These are phyloP conservation scores for Emmonsiellopsis sp. DNA, from an alignment of 2,329 filamentous ascomycete genomes.

Conservation along the genomic window DNA sequence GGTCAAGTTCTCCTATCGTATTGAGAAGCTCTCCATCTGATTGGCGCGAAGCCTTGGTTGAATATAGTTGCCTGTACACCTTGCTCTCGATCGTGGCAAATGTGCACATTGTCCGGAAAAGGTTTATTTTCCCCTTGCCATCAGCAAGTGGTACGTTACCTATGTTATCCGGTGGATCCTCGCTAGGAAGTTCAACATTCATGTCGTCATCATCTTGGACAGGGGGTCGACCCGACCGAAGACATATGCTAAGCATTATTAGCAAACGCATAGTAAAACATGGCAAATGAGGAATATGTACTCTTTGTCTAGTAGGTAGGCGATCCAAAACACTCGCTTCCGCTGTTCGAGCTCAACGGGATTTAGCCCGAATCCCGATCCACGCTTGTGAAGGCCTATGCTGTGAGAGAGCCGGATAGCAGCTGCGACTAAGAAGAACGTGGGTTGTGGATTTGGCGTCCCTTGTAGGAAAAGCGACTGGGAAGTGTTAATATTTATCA, in stretches of 20 bases:
- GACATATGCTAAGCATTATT: constrained; percentile 45
- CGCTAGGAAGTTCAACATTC: constrained; percentile 91
- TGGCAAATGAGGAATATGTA: constrained; percentile 23
- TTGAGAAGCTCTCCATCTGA: constrained; percentile 88
- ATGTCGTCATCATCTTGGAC: constrained; percentile 74
- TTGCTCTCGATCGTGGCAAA: constrained; percentile 87
- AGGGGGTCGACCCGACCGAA: constrained; percentile 62
- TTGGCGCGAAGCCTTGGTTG: constrained; percentile 82
- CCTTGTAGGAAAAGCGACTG: constrained; percentile 83
- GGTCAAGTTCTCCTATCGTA: constrained; percentile 90
- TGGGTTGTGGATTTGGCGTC: constrained; percentile 91
- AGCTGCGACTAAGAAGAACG: constrained; percentile 81
- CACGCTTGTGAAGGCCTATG: constrained; percentile 90
- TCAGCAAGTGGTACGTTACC: constrained; percentile 87
- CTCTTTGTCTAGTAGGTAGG: constrained; percentile 66
- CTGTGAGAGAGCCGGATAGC: constrained; percentile 86
- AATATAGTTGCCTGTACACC: constrained; percentile 89
- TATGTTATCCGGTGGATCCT: constrained; percentile 82
- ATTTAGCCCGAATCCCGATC: constrained; percentile 86
- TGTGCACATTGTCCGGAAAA: constrained; percentile 88
- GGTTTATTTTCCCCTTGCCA: constrained; percentile 84
- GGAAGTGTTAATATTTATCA: not conserved
- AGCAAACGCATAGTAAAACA: constrained; percentile 7
- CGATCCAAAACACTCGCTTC: constrained; percentile 70
- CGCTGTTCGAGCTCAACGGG: constrained; percentile 89